A percentile compares a stretch with the other conserved stretches of the same genome.
These are phyloP conservation scores for Populus euphratica DNA, from an alignment of 345 rosid genomes.

Conservation along the genomic window DNA sequence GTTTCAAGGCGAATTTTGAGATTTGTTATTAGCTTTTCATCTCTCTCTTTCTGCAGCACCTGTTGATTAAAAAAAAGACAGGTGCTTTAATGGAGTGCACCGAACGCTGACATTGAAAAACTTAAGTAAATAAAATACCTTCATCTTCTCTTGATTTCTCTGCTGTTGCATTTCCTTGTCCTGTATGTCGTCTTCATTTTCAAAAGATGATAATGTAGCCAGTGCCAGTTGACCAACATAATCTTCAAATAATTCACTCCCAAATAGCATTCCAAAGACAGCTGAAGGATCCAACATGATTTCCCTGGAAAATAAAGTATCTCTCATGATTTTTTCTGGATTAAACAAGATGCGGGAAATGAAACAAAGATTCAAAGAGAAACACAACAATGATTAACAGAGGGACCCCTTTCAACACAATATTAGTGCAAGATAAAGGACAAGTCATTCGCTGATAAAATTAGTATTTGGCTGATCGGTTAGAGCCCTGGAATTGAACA, in stretches of 20 bases:
- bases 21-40: slow-evolving; percentile 51
- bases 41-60: slow-evolving; percentile 76
- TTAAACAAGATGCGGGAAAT: not conserved
- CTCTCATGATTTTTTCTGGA: not conserved
- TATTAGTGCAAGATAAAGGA: not conserved
- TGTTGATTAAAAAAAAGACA: slow-evolving; percentile 23
- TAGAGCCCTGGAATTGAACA: not conserved
- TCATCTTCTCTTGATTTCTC: slow-evolving; percentile 64
- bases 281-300: slow-evolving; percentile 85
- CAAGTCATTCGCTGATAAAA: not conserved
- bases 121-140: slow-evolving; percentile 29
- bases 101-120: not conserved
- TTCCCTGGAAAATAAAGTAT: slow-evolving; percentile 45
- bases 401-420: not conserved
- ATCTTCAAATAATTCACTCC: slow-evolving; percentile 87
- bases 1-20: slow-evolving; percentile 69
- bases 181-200: slow-evolving; percentile 48
- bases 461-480: not conserved
- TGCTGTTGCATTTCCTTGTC: slow-evolving; percentile 46
- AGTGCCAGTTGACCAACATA: slow-evolving; percentile 85
- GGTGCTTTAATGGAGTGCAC: not conserved
- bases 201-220: slow-evolving; percentile 56
- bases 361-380: not conserved
- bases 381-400: too few species aligned
- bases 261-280: slow-evolving; percentile 91